phyloP scores from a whole-genome alignment of 352 stramenopile genomes.

The Globisporangium paddicum region DNA sequence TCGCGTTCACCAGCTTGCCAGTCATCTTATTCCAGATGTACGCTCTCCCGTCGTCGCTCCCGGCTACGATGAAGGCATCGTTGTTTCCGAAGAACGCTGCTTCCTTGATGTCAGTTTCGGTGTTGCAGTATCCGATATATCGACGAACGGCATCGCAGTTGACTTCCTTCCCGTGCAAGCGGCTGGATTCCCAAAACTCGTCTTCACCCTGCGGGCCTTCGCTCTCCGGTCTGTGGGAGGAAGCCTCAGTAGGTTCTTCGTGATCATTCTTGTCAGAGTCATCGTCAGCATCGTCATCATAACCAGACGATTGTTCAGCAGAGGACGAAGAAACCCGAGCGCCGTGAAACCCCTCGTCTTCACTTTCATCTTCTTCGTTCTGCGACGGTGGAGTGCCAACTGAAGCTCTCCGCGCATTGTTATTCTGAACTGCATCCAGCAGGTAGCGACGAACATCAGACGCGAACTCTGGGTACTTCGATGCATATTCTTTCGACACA shows the following conservation, averaged over 20 bases:
- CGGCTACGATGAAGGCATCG: constrained; percentile 80
- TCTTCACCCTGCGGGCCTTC: constrained; percentile 7
- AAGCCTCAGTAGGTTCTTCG: neutral
- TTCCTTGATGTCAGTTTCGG: constrained; percentile 90
- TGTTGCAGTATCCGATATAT: constrained; percentile 86
- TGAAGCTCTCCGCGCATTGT: neutral
- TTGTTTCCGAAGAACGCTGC: constrained; percentile 85
- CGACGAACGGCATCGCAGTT: constrained; percentile 66
- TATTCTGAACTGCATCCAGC: constrained; percentile 6
- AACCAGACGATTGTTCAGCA: neutral
- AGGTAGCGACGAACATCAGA: constrained; percentile 39
- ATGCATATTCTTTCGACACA: constrained; percentile 36
- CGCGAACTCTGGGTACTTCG: constrained; percentile 37
- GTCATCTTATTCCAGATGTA: constrained; percentile 85
- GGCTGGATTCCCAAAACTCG: constrained; percentile 50
- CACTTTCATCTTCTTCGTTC: constrained; percentile 8
- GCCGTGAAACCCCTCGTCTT: constrained; percentile 10
- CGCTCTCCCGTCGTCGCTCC: constrained; percentile 82
- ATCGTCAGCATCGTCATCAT: constrained; percentile 5
- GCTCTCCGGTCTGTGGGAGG: neutral
- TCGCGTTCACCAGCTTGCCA: constrained; percentile 74
- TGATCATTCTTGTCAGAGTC: constrained; percentile 11
- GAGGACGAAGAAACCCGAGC: neutral
- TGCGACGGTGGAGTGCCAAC: neutral
- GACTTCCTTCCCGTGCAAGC: constrained; percentile 30